Base-by-base conservation (phyloP, 768 basidiomycete species). In the Boletus insuetus region DNA sequence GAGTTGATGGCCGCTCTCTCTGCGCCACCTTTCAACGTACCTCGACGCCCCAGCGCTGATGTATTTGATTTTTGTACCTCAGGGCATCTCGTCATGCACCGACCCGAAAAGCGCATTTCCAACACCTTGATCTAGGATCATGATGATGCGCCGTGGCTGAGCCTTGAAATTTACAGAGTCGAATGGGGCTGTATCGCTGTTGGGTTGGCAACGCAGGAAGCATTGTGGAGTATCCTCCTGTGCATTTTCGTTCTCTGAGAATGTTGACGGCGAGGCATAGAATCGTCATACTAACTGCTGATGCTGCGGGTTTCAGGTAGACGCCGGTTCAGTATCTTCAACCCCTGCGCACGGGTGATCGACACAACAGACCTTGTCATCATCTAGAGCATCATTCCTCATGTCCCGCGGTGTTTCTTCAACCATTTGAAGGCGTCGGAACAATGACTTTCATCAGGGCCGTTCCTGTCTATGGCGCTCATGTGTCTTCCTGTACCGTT, bases 61-160 rank as follows among this genome's bases (percentile, higher is more conserved):
- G 52, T 19, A 17, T 4, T 31, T 41, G 8, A 22, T 22, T 3
- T 22, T 22, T 0, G 22, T 22, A 22, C 22, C 22, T 22, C 22
- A 22, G 22, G 3, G 22, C 22, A 32, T 67, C 7, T 53, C 53
- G 19, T 50, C 46, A 35, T 6, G 24, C 22, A 22, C 22, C n/a
- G n/a, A n/a, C n/a, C n/a, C n/a, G n/a, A 69, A 32, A 42, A 51
- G 49, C 58, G 60, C 42, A 62, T 76, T 40, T 74, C 65, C 46
- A 69, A 73, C 75, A 76, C 49, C 73, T 76, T 11, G 73, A 73
- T 54, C 43, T 76, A 14, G 73, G 74, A 19, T 58, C 43, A 49
- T 32, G 62, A 72, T 17, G 70, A n/a, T n/a, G n/a, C n/a, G n/a
- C n/a, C n/a, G n/a, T n/a, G 67, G 34, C 46, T 75, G 37, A 63